These are phyloP conservation scores for Berberis thunbergii DNA, from an alignment of 164 flowering plant species.

Conservation along the genomic window DNA sequence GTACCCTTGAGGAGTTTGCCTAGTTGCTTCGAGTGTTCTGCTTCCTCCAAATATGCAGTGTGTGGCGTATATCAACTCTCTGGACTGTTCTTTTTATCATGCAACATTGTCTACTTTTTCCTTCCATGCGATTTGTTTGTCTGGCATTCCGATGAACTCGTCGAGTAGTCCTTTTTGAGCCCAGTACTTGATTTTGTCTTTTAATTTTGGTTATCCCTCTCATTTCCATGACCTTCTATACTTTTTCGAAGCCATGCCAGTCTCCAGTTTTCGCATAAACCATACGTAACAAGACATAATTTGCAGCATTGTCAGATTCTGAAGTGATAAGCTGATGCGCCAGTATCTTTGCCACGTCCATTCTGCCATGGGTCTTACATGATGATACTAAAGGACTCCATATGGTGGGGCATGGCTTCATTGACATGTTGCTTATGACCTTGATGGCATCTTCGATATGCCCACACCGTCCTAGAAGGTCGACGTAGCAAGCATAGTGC, in stretches of 20 bases:
- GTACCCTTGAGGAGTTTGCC: too few species aligned
- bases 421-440: constrained; percentile 30
- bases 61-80: too few species aligned
- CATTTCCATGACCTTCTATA: constrained; percentile 32
- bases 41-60: too few species aligned
- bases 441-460: constrained; percentile 48
- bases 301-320: constrained; percentile 52
- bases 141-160: too few species aligned
- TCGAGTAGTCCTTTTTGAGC: too few species aligned
- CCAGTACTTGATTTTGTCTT: too few species aligned
- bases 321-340: constrained; percentile 28
- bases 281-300: constrained; percentile 34
- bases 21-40: too few species aligned
- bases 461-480: constrained; percentile 60
- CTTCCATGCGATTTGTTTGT: too few species aligned
- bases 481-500: constrained; percentile 59
- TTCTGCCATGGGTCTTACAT: constrained; percentile 40
- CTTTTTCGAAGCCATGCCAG: constrained; percentile 39
- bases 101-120: too few species aligned
- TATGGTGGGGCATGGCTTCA: constrained; percentile 33
- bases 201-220: constrained; percentile 27
- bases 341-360: constrained; percentile 37
- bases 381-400: constrained; percentile 52
- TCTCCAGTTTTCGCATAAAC: constrained; percentile 41
- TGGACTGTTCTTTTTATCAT: too few species aligned